Evolutionary conservation across 2,329 filamentous ascomycete genomes (phyloP).

Genomic region (Colletotrichum destructivum): DNA sequence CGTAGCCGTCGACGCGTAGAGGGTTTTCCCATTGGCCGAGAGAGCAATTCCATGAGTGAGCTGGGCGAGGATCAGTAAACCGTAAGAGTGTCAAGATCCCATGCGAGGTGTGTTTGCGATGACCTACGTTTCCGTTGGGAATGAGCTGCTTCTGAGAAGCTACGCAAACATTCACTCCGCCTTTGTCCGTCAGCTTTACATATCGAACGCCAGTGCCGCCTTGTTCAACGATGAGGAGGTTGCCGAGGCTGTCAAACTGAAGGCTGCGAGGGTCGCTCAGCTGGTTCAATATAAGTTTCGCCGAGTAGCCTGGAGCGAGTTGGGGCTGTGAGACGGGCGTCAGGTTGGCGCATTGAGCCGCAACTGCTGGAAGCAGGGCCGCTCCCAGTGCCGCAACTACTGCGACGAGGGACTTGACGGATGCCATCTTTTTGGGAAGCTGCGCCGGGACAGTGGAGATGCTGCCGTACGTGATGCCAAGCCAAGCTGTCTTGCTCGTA

Average conservation of each 20-base stretch:
- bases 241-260: constrained; percentile 53
- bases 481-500: neutral
- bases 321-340: constrained; percentile 36
- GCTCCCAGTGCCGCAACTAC: constrained; percentile 7
- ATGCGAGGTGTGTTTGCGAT: neutral
- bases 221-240: constrained; percentile 55
- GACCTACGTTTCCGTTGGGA: constrained; percentile 46
- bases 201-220: constrained; percentile 51
- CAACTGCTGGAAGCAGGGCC: constrained; percentile 20
- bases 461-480: neutral
- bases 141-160: constrained; percentile 49
- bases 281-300: constrained; percentile 48
- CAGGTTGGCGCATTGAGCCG: constrained; percentile 34
- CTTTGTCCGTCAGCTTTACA: constrained; percentile 51
- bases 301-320: constrained; percentile 47
- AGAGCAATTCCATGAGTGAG: constrained; percentile 71
- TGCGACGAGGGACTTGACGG: constrained; percentile 18
- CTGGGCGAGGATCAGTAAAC: constrained; percentile 48
- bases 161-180: constrained; percentile 49
- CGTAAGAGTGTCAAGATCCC: neutral
- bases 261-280: constrained; percentile 51
- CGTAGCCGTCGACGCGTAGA: constrained; percentile 71
- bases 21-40: constrained; percentile 65
- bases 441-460: neutral
- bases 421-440: constrained; percentile 18